Conservation (phyloP, 2,329 filamentous ascomycete species). For the Sarocladium kiliense region DNA sequence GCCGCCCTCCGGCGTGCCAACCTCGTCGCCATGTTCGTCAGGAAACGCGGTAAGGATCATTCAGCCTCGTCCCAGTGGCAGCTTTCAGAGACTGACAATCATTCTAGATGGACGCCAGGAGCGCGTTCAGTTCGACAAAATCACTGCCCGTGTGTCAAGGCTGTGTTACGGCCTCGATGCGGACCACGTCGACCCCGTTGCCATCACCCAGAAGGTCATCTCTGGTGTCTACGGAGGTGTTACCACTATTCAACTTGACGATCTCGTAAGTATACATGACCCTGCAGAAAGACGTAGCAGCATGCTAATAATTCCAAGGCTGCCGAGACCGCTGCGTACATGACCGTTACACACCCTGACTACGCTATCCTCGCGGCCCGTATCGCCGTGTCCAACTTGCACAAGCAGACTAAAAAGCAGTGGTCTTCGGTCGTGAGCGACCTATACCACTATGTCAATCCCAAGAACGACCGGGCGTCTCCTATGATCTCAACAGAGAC, state of each 20-base stretch:
- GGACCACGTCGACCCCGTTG: conserved; percentile 91
- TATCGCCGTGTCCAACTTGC: conserved; percentile 97
- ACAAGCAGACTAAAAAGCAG: conserved; percentile 99
- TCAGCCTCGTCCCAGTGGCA: background rate
- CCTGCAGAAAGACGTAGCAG: conserved; percentile 3
- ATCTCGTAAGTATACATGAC: conserved; percentile 69
- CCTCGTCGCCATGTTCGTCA: conserved; percentile 51
- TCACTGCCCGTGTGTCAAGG: conserved; percentile 95
- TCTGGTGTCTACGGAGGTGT: conserved; percentile 98
- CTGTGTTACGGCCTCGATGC: conserved; percentile 96
- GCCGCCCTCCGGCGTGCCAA: conserved; percentile 15
- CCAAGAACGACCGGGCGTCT: conserved; percentile 75
- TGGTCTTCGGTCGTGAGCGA: conserved; percentile 95
- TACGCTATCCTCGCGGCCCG: conserved; percentile 97
- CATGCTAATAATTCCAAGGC: conserved; percentile 52
- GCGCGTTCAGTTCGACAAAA: conserved; percentile 99
- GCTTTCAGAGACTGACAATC: conserved; percentile 20
- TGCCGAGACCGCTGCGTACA: conserved; percentile 97
- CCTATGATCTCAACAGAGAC: conserved; percentile 94
- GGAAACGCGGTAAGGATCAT: conserved; percentile 52
- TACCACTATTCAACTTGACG: conserved; percentile 92
- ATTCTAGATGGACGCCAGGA: conserved; percentile 91
- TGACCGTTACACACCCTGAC: conserved; percentile 98
- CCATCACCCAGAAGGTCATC: conserved; percentile 99
- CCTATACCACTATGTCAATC: conserved; percentile 93